Base-by-base conservation (phyloP, 2,329 filamentous ascomycete genomes). In the Tolypocladium sp. region DNA sequence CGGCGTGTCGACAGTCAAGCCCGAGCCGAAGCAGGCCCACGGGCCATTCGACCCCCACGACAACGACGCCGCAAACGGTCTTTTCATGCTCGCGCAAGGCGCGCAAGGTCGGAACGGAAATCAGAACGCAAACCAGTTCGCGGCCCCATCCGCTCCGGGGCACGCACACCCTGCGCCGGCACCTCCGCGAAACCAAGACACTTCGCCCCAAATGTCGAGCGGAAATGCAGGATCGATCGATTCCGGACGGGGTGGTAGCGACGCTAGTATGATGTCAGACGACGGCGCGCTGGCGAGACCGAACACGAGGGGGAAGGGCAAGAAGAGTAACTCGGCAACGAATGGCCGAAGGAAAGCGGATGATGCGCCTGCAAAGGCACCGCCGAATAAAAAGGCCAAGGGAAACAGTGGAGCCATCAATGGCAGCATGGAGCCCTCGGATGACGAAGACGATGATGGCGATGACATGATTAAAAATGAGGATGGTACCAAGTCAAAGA, bases 41-140 rank as follows among this genome's bases (percentile, higher is more conserved):
- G 88, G 90, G 58, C 83, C 87, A 5, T 95, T 92, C 69, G 89
- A 92, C 60, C 90, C 92, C 49, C 91, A 96, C 74, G 93, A 96
- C 57, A 96, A 93, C 67, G 93, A 96, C 76, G 94, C 93, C 51
- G 94, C 93, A 57, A 97, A 97, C 71, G 92, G 94, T 37, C 80
- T 99, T 1, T 95, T 91, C 67, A 88, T 97, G 83, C 81, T 99
- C 60, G 92, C 94, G 1, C 88, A 73, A 75, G 86, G 76, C 61
- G 92, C 93, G 1, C 88, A 72, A 75, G 86, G 76, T 81, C 87
- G 70, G 74, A 86, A 77, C 79, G 83, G 76, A 76, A 81, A 71
- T 61, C 84, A 77, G 63, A 73, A 76, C 17, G 67, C 77, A 22
- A 78, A 74, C 64, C 80, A 75, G 66, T 82, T 83, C 76, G 67